Evolutionary conservation across 1,284 basidiomycete species (phyloP), one percentile per base, ranked within the genome.

Genomic region (Schizophyllum commune): DNA sequence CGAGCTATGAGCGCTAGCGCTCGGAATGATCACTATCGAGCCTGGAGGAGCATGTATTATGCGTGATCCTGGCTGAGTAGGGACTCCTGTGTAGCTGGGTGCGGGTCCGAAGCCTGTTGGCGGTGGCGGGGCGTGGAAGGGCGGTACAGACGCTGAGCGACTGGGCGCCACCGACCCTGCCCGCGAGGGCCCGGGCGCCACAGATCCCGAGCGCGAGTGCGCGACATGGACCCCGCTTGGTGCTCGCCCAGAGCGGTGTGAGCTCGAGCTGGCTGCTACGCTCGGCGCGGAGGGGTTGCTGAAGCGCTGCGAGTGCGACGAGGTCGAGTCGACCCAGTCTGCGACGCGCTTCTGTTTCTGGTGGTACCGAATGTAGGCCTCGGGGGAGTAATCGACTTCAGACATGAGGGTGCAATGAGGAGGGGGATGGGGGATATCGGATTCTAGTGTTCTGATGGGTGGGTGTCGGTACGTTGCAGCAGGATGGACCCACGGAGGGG

Each of bases 331-430:
- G 3, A 53, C 61, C 64, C 64, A 65, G 56, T 62, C 15, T 1
- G 64, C 52, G 39, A 64, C 62, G 5, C 62, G 61, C 20, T 60
- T 17, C 53, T 65, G 64, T 7, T 61, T 65, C 52, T 59, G 61
- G 56, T 58, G 59, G 61, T 52, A 60, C 51, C 55, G 58, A 27
- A 32, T 17, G 19, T 59, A 56, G 8, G 58, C 64, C 4, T 27
- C 58, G 5, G 60, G 62, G 17, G 64, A 65, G 52, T 57, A 60
- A 61, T 65, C 62, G 61, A 59, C 60, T 60, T 65, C 64, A 1
- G 64, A 63, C 64, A 65, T 65, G 53, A 47, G 39, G 39, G 3
- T 47, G 27, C 27, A 27, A 27, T 47, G 39, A 17, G 39, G 9
- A 17, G 13, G 39, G 9, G 39, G 39, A 17, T 47, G 9, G 13